Evolutionary conservation across 768 basidiomycete genomes (phyloP).

Genomic region (Termitomyces heimii): DNA sequence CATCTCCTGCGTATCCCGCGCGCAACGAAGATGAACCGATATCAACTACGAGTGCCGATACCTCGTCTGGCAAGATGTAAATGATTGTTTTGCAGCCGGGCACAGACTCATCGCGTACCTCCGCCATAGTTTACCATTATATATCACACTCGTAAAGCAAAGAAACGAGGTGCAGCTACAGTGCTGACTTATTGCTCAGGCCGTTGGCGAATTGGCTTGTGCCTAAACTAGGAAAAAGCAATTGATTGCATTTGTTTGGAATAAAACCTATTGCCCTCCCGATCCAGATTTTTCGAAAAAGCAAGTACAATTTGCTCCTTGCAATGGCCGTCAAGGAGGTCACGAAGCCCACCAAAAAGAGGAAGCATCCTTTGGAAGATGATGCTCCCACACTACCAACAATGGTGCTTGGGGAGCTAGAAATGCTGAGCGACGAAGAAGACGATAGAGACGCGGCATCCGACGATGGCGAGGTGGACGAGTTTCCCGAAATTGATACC

Average conservation of each 20-base stretch:
- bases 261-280: slow-evolving; percentile 17
- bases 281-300: slow-evolving; percentile 18
- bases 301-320: slow-evolving; percentile 19
- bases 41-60: slow-evolving; percentile 94
- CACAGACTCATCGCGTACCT: slow-evolving; percentile 41
- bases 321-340: slow-evolving; percentile 23
- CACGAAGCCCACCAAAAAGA: slow-evolving; percentile 42
- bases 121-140: slow-evolving; percentile 86
- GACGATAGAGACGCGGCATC: slow-evolving; percentile 37
- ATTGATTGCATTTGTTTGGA: slow-evolving; percentile 24
- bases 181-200: not conserved
- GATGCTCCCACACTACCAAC: slow-evolving; percentile 26
- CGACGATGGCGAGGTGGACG: slow-evolving; percentile 59
- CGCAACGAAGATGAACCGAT: slow-evolving; percentile 87
- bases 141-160: not conserved
- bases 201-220: not conserved
- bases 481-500: slow-evolving; percentile 65
- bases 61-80: slow-evolving; percentile 63
- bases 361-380: slow-evolving; percentile 48
- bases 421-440: slow-evolving; percentile 76
- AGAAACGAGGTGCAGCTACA: not conserved
- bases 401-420: slow-evolving; percentile 41
- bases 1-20: slow-evolving; percentile 97
- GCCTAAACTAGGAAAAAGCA: slow-evolving; percentile 2
- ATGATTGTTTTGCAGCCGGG: not conserved